phyloP scores from a whole-genome alignment of 257 asterid species.

The Cynanchum wilfordii region DNA sequence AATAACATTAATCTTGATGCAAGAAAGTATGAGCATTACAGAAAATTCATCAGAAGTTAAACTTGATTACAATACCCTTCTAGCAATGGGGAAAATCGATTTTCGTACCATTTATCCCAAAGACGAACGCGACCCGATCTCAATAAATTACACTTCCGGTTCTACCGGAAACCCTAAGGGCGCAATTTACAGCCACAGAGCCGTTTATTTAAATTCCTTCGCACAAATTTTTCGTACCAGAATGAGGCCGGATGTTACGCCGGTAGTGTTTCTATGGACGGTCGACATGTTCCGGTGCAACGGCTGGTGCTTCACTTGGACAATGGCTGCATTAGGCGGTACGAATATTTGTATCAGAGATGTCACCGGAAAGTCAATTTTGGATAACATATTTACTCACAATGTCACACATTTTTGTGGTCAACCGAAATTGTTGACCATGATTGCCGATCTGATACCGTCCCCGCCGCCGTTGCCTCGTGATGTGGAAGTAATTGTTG shows the following conservation, averaged over 20 bases:
- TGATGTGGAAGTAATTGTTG: conserved; percentile 43
- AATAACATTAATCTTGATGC: conserved; percentile 31
- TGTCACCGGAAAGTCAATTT: conserved; percentile 33
- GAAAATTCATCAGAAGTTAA: not conserved
- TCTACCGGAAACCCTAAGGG: conserved; percentile 78
- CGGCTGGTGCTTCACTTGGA: conserved; percentile 83
- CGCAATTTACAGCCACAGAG: conserved; percentile 70
- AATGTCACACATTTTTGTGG: conserved; percentile 63
- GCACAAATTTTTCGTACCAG: conserved; percentile 37
- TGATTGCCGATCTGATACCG: conserved; percentile 31
- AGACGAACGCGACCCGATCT: conserved; percentile 60
- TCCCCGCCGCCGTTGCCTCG: conserved; percentile 17
- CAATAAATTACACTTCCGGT: conserved; percentile 73
- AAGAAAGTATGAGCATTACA: conserved; percentile 7
- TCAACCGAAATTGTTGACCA: conserved; percentile 43
- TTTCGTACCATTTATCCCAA: conserved; percentile 46
- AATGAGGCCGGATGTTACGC: conserved; percentile 27
- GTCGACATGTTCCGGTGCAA: conserved; percentile 80
- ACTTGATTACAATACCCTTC: conserved; percentile 36
- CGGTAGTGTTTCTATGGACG: conserved; percentile 57
- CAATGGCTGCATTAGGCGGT: conserved; percentile 74
- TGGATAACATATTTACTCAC: conserved; percentile 30
- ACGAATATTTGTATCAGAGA: conserved; percentile 49
- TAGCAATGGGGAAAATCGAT: conserved; percentile 32
- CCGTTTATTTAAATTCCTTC: conserved; percentile 52